These are phyloP conservation scores for Sclerotinia glacialis DNA, from an alignment of 2,329 filamentous ascomycete species.

Conservation along the genomic window DNA sequence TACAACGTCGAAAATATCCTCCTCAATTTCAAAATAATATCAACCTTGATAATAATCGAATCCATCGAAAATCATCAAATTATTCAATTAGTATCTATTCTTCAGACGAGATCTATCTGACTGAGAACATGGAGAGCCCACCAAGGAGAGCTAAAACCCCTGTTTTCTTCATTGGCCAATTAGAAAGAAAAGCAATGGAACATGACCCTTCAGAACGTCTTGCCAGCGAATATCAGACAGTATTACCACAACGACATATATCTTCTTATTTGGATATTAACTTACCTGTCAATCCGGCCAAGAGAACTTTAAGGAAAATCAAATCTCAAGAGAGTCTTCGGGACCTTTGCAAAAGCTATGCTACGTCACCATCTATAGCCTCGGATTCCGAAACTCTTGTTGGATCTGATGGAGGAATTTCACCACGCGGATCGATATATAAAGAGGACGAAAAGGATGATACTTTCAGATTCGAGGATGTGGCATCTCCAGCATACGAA, in stretches of 20 bases:
- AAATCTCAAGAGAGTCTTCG: constrained; percentile 36
- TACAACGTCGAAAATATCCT: constrained; percentile 2
- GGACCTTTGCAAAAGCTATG: constrained; percentile 29
- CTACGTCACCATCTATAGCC: constrained; percentile 5
- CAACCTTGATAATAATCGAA: background rate
- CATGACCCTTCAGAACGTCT: constrained; percentile 28
- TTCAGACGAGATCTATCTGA: constrained; percentile 2
- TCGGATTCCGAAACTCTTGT: constrained; percentile 25
- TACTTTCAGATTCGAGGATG: background rate
- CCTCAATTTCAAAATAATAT: constrained; percentile 3
- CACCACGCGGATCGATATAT: constrained; percentile 13
- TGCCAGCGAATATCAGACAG: constrained; percentile 32
- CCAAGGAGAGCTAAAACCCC: constrained; percentile 34
- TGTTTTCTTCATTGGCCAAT: constrained; percentile 35
- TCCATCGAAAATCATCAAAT: constrained; percentile 15
- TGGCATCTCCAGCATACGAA: background rate
- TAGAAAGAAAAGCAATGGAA: constrained; percentile 27
- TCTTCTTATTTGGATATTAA: constrained; percentile 16
- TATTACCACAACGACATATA: constrained; percentile 26
- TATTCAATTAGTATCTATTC: constrained; percentile 26
- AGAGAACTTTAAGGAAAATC: constrained; percentile 33
- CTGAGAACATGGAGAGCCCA: constrained; percentile 10
- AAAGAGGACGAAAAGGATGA: background rate
- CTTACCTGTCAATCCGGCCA: constrained; percentile 17
- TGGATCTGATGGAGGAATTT: constrained; percentile 24